phyloP scores from a whole-genome alignment of 352 stramenopile species.

The Thraustochytrium striatum region DNA sequence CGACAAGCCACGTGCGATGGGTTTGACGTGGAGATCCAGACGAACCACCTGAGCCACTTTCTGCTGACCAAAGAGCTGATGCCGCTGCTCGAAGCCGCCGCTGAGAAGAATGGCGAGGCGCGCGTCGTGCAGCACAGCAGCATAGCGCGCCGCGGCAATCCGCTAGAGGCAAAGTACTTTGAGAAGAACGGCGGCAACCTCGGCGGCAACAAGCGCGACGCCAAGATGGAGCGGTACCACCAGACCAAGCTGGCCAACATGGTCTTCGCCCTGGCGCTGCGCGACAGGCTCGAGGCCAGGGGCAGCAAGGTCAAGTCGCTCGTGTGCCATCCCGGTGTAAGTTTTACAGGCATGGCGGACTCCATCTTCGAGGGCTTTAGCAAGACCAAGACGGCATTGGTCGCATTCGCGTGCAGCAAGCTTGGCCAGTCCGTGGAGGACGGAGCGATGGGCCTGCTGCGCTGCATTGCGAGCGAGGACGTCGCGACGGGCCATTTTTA shows the following conservation, averaged over 20 bases:
- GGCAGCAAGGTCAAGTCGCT: constrained; percentile 47
- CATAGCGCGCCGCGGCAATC: constrained; percentile 11
- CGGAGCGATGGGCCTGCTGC: not conserved
- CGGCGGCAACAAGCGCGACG: constrained; percentile 55
- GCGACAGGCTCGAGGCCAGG: constrained; percentile 65
- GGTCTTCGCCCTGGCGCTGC: constrained; percentile 83
- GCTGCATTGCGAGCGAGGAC: constrained; percentile 43
- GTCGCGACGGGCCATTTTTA: constrained; percentile 47
- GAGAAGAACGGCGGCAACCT: constrained; percentile 57
- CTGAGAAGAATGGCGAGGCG: constrained; percentile 54
- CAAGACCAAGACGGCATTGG: too few species aligned
- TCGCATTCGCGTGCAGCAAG: too few species aligned
- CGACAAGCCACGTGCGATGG: constrained; percentile 59
- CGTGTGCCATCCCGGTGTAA: constrained; percentile 11
- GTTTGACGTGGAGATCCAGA: constrained; percentile 64
- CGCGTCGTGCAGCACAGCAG: constrained; percentile 60
- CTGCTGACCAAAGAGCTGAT: constrained; percentile 59
- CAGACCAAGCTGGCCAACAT: constrained; percentile 74
- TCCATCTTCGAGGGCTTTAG: not conserved
- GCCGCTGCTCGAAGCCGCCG: constrained; percentile 54
- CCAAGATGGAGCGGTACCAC: constrained; percentile 49
- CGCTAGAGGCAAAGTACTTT: constrained; percentile 38
- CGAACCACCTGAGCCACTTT: constrained; percentile 62
- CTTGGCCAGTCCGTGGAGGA: constrained; percentile 5
- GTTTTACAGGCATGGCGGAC: not conserved